A percentile compares a stretch with the other conserved stretches of the same genome.
Evolutionary conservation across 768 basidiomycete species (phyloP).

Genomic region (Agaricus subrufescens): DNA sequence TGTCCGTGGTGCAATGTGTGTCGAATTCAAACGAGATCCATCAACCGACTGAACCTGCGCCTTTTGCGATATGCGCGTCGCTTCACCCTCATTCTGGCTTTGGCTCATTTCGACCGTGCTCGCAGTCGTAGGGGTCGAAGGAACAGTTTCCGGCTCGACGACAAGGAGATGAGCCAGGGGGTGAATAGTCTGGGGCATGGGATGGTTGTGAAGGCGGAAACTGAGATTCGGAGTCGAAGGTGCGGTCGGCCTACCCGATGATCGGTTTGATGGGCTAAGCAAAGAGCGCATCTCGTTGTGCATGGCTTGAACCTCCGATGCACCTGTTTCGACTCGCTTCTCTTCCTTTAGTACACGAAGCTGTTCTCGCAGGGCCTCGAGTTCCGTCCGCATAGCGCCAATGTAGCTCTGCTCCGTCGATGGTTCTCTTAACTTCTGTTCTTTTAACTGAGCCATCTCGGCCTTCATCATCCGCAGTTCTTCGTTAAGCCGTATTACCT

Average conservation of each 20-base stretch:
- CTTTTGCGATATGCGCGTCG: not conserved
- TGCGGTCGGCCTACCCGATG: not conserved
- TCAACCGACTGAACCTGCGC: not conserved
- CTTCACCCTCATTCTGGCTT: not conserved
- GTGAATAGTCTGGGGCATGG: not conserved
- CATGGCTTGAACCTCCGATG: conserved; percentile 2
- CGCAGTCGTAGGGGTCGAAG: not conserved
- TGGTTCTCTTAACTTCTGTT: not conserved
- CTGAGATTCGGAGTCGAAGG: conserved; percentile 5
- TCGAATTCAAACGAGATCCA: not conserved
- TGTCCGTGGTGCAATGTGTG: not conserved
- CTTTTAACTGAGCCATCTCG: conserved; percentile 3
- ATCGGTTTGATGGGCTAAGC: not conserved
- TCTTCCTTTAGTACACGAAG: conserved; percentile 4
- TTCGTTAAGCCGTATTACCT: not conserved
- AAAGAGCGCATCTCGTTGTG: conserved; percentile 5
- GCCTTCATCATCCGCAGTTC: conserved; percentile 6
- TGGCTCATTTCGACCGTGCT: not conserved
- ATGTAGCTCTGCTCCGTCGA: not conserved
- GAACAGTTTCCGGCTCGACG: not conserved
- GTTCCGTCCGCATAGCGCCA: not conserved
- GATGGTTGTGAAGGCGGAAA: not conserved
- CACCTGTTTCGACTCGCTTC: not conserved
- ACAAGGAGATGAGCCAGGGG: conserved; percentile 7
- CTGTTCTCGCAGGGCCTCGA: conserved; percentile 6